Base-by-base conservation (phyloP, 2,329 filamentous ascomycete genomes). In the Colletotrichum melonis region DNA sequence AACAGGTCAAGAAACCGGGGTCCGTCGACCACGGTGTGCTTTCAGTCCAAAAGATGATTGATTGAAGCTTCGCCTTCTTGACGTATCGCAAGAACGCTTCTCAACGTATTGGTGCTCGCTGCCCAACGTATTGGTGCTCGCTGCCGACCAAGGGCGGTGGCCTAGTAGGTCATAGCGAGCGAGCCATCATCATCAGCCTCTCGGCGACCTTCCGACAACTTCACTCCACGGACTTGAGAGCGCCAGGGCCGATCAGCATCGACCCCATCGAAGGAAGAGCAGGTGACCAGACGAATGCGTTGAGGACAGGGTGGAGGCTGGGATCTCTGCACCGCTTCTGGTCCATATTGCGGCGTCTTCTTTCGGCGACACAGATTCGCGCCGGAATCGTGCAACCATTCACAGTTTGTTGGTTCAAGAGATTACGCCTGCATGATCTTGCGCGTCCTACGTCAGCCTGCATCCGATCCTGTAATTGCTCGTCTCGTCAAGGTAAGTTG, bases 11-110 rank as follows among this genome's bases (percentile, higher is more conserved):
- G 32, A 54, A 22, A 0, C 30, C 55, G 2, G 59, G 14, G 3
- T 30, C 66, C 28, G 67, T 75, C 3, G 72, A 80, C 65, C 64
- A 65, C 68, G 78, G 80, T 60, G 76, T 78, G 67, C 77, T 71
- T 5, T 76, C 79, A 1, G 78, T 72, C 7, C 63, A 42, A 11
- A 63, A 54, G 38, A 68, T 72, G 14, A 67, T 63, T 24, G 42
- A 63, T 22, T 74, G 58, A 74, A 32, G 11, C 32, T 11, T 57
- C 24, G 14, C 4, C 63, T 9, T 9, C 42, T 19, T 49, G 19
- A 9, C 19, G 19, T 3, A n/a, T 35, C 32, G 32, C 32, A 35
- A 35, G 0, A 9, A 9, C 19, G n/a, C 19, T 9, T 5, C 19
- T 22, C 1, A 22, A n/a, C 8, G 16, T 49, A 11, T n/a, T 19